Percentiles rank a stretch among this genome's conserved stretches.
phyloP scores from a whole-genome alignment of 176 grass and related monocot species.

The Secale cereale region DNA sequence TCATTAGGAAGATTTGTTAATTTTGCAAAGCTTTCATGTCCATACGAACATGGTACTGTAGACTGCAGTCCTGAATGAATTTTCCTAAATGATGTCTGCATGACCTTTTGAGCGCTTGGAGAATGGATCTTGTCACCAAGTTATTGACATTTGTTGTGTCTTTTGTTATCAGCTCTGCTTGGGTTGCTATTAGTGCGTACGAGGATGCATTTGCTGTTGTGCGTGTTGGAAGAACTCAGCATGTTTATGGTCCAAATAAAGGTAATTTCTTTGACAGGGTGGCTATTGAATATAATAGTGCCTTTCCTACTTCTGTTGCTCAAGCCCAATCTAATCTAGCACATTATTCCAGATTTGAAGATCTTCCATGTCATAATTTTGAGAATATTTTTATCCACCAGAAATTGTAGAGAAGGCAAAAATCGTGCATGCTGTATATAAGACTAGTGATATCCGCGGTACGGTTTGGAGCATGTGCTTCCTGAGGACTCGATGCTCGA shows the following conservation, averaged over 20 bases:
- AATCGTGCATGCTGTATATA: conserved; percentile 37
- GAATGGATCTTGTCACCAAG: conserved; percentile 6
- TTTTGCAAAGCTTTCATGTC: conserved; percentile 29
- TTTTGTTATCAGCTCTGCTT: conserved; percentile 62
- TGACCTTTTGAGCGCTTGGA: conserved; percentile 11
- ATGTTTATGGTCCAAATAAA: conserved; percentile 30
- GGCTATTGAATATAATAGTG: conserved; percentile 34
- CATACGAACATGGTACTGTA: conserved; percentile 3
- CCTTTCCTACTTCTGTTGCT: conserved; percentile 24
- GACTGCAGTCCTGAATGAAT: neutral
- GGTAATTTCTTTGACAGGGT: conserved; percentile 71
- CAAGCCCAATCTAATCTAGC: conserved; percentile 68
- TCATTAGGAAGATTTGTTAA: neutral
- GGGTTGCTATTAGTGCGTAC: conserved; percentile 87
- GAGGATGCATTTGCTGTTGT: conserved; percentile 84
- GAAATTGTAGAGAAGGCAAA: conserved; percentile 67
- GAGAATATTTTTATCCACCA: conserved; percentile 97
- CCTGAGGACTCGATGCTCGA: conserved; percentile 48
- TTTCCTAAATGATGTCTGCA: neutral
- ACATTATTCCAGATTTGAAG: conserved; percentile 89
- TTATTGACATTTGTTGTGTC: conserved; percentile 32
- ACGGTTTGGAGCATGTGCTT: conserved; percentile 99
- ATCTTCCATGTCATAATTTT: conserved; percentile 95
- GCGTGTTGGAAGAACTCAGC: conserved; percentile 44
- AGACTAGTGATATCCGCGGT: conserved; percentile 38